Percentiles rank a stretch among this genome's conserved stretches.
phyloP scores from a whole-genome alignment of 495 filamentous ascomycete species.

The Neurospora sublineolata region DNA sequence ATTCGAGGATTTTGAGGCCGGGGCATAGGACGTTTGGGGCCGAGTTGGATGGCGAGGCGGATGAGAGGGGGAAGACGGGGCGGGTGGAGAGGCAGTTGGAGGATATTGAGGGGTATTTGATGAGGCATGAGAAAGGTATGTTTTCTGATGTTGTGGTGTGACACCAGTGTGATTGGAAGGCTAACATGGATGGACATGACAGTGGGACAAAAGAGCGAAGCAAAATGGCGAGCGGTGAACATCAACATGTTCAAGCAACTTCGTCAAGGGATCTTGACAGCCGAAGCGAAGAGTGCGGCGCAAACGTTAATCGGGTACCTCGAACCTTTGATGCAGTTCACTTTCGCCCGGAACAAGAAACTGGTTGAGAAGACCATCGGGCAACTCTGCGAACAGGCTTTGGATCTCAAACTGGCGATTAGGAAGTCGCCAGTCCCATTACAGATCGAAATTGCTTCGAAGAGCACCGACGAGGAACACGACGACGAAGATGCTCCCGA shows the following conservation, averaged over 20 bases:
- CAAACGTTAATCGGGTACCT: not conserved
- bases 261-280: not conserved
- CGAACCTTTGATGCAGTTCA: not conserved
- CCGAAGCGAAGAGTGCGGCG: not conserved
- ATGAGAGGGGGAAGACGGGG: not conserved
- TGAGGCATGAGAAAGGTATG: not conserved
- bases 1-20: conserved; percentile 6
- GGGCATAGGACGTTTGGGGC: conserved; percentile 6
- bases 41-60: not conserved
- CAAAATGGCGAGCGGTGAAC: not conserved
- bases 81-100: not conserved
- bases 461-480: not conserved
- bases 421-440: not conserved
- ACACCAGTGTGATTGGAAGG: too few relatives aligned
- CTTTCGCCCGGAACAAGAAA: not conserved
- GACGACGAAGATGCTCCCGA: not conserved
- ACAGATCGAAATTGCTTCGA: conserved; percentile 5
- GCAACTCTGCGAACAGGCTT: conserved; percentile 5
- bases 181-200: not conserved
- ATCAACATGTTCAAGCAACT: not conserved
- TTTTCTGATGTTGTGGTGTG: too few relatives aligned
- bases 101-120: not conserved
- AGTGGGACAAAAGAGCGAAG: not conserved
- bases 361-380: not conserved
- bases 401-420: conserved; percentile 7